A percentile compares a stretch with the other conserved stretches of the same genome.
phyloP scores from a whole-genome alignment of 2,329 filamentous ascomycete species.

The Xylariaceae sp. region DNA sequence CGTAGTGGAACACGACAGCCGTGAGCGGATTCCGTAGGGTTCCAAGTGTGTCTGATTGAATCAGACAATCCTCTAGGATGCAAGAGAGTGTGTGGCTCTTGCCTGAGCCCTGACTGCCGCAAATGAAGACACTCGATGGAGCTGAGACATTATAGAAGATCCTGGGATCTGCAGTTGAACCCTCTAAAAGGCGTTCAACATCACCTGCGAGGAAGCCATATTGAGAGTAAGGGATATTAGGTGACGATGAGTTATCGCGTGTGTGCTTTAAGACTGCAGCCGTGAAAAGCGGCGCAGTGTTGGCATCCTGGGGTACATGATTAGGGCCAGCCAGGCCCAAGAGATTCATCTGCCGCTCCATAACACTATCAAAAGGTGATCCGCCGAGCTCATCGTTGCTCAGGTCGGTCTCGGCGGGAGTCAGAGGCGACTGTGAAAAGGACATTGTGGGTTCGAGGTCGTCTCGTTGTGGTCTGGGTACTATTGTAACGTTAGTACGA shows the following conservation, averaged over 20 bases:
- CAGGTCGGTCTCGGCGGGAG: too few species aligned
- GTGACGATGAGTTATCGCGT: neutral
- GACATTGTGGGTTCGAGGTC: too few species aligned
- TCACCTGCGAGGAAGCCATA: slow-evolving; percentile 22
- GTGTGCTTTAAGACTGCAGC: neutral
- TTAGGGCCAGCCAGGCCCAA: too few species aligned
- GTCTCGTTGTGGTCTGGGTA: too few species aligned
- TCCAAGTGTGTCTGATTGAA: slow-evolving; percentile 25
- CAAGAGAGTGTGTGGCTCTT: slow-evolving; percentile 60
- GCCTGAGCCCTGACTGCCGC: slow-evolving; percentile 60
- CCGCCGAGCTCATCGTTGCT: too few species aligned
- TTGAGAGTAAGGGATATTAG: slow-evolving; percentile 13
- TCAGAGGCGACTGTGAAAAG: too few species aligned
- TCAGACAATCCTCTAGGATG: slow-evolving; percentile 54
- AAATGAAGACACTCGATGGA: slow-evolving; percentile 60
- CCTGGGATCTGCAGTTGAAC: slow-evolving; percentile 26
- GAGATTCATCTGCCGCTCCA: too few species aligned
- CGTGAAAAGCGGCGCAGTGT: neutral
- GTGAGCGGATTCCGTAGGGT: slow-evolving; percentile 49
- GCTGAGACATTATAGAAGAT: slow-evolving; percentile 44
- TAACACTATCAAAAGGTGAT: too few species aligned
- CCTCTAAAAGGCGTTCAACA: neutral
- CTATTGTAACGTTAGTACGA: too few species aligned
- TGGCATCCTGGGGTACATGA: too few species aligned
- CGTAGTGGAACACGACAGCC: slow-evolving; percentile 63